Evolutionary conservation across 768 basidiomycete species (phyloP).

Genomic region (Crassisporium funariophilum): DNA sequence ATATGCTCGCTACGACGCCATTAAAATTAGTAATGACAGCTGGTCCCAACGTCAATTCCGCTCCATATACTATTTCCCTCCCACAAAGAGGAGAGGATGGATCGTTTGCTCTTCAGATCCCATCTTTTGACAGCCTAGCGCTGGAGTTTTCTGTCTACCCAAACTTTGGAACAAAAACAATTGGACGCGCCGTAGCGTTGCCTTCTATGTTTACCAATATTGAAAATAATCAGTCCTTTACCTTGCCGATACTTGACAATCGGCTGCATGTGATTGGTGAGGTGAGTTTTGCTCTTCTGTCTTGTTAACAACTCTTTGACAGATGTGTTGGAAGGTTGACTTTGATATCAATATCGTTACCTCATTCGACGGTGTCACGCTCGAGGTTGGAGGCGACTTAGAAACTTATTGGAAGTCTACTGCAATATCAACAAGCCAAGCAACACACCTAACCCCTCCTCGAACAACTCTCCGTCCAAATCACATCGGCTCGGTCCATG

Average conservation of each 20-base stretch:
- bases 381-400: slow-evolving; percentile 92
- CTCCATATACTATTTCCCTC: slow-evolving; percentile 88
- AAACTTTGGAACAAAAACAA: slow-evolving; percentile 95
- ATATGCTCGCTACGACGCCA: slow-evolving; percentile 73
- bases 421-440: slow-evolving; percentile 47
- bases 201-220: slow-evolving; percentile 69
- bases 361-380: slow-evolving; percentile 88
- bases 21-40: slow-evolving; percentile 96
- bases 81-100: slow-evolving; percentile 73
- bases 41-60: slow-evolving; percentile 77
- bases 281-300: slow-evolving; percentile 41
- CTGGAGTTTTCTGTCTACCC: slow-evolving; percentile 96
- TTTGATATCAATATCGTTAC: slow-evolving; percentile 87
- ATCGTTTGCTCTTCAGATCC: slow-evolving; percentile 86
- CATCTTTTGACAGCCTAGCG: slow-evolving; percentile 68
- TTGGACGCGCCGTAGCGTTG: slow-evolving; percentile 88
- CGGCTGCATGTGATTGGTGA: slow-evolving; percentile 94
- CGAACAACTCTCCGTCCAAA: slow-evolving; percentile 43
- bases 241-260: slow-evolving; percentile 86
- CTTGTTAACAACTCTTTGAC: slow-evolving; percentile 8
- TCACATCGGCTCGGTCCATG: slow-evolving; percentile 58
- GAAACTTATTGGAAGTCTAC: slow-evolving; percentile 99
- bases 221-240: slow-evolving; percentile 53
- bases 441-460: slow-evolving; percentile 38
- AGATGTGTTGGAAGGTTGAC: slow-evolving; percentile 57